phyloP scores from a whole-genome alignment of 2,329 filamentous ascomycete genomes.

The Clathrospora elynae region DNA sequence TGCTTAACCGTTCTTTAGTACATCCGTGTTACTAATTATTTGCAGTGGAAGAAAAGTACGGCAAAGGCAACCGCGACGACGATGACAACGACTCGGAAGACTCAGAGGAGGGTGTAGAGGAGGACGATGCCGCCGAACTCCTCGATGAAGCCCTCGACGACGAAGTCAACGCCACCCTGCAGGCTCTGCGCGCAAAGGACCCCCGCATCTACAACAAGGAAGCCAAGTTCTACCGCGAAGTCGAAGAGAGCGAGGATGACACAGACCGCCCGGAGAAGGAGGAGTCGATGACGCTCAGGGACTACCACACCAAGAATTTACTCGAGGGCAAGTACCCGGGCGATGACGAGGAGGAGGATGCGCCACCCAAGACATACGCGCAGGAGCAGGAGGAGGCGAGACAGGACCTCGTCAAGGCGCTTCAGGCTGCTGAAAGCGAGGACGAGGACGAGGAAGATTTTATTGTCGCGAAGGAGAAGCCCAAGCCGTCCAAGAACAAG shows the following conservation, averaged over 20 bases:
- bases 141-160: constrained; percentile 83
- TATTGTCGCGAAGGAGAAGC: constrained; percentile 71
- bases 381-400: constrained; percentile 89
- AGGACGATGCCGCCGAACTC: constrained; percentile 88
- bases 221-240: constrained; percentile 74
- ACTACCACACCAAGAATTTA: constrained; percentile 93
- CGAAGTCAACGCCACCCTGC: constrained; percentile 83
- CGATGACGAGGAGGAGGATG: constrained; percentile 61
- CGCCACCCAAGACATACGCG: constrained; percentile 71
- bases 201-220: constrained; percentile 85
- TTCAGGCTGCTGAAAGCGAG: constrained; percentile 67
- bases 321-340: constrained; percentile 70
- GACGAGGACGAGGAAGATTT: constrained; percentile 74
- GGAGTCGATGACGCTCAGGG: constrained; percentile 81
- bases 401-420: constrained; percentile 75
- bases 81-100: constrained; percentile 59
- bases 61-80: constrained; percentile 52
- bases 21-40: constrained; percentile 26
- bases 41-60: constrained; percentile 87
- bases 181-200: constrained; percentile 88
- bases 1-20: constrained; percentile 32
- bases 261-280: constrained; percentile 64
- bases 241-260: constrained; percentile 57
- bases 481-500: constrained; percentile 32
- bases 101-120: constrained; percentile 67